phyloP scores from a whole-genome alignment of 139 green algal genomes.

The Eudorina sp. region DNA sequence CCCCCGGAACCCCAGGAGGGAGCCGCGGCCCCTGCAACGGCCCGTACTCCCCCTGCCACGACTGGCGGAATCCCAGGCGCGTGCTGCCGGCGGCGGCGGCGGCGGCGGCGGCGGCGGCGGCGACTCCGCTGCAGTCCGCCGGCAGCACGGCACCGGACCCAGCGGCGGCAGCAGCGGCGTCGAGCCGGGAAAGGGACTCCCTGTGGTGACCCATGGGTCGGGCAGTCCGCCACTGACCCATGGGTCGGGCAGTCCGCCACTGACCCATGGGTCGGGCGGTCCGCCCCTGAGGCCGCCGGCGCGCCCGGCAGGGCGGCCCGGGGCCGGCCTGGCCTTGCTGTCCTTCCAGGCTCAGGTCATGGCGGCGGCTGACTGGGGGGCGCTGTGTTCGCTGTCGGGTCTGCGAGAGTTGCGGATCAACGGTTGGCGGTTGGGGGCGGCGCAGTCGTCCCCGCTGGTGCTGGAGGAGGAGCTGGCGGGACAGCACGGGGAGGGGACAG shows the following conservation, averaged over 20 bases:
- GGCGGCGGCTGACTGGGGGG: neutral
- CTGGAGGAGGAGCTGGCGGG: neutral
- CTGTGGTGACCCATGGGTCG: no score
- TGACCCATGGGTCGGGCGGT: neutral
- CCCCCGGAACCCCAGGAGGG: no score
- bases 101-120: no score
- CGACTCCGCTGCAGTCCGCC: neutral
- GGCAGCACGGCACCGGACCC: neutral
- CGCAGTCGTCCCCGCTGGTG: neutral
- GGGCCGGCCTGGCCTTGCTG: neutral
- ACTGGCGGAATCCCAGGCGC: no score
- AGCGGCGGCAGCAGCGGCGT: neutral
- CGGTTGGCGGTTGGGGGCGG: slow-evolving; percentile 5
- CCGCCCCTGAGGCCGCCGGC: neutral
- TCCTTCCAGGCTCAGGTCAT: slow-evolving; percentile 9
- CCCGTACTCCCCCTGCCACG: no score
- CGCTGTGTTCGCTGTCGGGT: neutral
- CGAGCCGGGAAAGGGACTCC: no score
- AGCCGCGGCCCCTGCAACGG: no score
- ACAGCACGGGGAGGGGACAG: neutral
- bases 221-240: no score
- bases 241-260: no score
- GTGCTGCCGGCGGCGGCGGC: no score
- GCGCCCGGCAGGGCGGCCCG: neutral
- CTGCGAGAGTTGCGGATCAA: slow-evolving; percentile 36